Evolutionary conservation across 345 rosid genomes (phyloP).

Genomic region (Boechera stricta): DNA sequence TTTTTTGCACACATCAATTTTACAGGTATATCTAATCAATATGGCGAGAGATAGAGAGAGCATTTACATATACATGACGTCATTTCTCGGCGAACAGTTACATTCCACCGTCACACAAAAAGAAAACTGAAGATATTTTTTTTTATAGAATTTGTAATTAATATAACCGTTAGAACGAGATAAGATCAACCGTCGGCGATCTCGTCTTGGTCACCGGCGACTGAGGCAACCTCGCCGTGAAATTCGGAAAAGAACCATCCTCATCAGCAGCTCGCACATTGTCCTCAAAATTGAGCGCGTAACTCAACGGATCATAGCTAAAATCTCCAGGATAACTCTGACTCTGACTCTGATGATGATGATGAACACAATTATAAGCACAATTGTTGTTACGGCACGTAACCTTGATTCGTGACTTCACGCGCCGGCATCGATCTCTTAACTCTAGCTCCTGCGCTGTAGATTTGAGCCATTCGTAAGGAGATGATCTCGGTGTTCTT

Average conservation of each 20-base stretch:
- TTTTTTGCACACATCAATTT: constrained; percentile 24
- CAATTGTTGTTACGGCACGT: constrained; percentile 38
- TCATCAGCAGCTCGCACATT: constrained; percentile 52
- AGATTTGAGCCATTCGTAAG: constrained; percentile 53
- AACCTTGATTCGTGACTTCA: constrained; percentile 49
- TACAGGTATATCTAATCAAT: constrained; percentile 25
- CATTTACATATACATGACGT: constrained; percentile 39
- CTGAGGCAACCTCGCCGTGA: constrained; percentile 61
- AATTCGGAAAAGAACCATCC: constrained; percentile 42
- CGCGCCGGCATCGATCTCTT: constrained; percentile 50
- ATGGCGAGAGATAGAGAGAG: not conserved
- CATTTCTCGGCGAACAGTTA: constrained; percentile 16
- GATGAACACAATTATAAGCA: constrained; percentile 26
- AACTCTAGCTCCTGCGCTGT: constrained; percentile 52
- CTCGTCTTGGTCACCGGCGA: constrained; percentile 47
- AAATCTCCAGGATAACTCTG: constrained; percentile 56
- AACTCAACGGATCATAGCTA: constrained; percentile 69
- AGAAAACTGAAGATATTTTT: not conserved
- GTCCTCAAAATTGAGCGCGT: constrained; percentile 73
- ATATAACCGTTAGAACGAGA: constrained; percentile 32
- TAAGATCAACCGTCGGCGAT: constrained; percentile 42
- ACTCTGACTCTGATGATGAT: not conserved
- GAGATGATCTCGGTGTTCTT: constrained; percentile 55
- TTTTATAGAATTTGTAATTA: not conserved
- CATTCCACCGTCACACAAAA: constrained; percentile 24